Evolutionary conservation across 495 filamentous ascomycete genomes (phyloP).

Genomic region (Monascus purpureus): DNA sequence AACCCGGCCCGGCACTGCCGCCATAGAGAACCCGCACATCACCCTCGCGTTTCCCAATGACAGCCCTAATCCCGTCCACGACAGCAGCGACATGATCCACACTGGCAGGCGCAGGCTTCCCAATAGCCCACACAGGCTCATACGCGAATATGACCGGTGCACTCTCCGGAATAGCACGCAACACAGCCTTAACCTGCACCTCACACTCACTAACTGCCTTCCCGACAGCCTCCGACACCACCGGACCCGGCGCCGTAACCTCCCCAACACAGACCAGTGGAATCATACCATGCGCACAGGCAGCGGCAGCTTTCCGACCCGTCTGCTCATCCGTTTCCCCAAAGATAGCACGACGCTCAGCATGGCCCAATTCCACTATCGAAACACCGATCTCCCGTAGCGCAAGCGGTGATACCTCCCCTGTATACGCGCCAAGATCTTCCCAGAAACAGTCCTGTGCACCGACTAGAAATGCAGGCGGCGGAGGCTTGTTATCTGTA

Average conservation of each 20-base stretch:
- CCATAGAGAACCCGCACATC: slow-evolving; percentile 60
- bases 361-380: slow-evolving; percentile 68
- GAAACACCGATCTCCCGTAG: slow-evolving; percentile 49
- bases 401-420: slow-evolving; percentile 56
- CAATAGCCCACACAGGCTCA: slow-evolving; percentile 86
- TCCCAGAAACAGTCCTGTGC: slow-evolving; percentile 64
- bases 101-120: slow-evolving; percentile 53
- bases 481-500: slow-evolving; percentile 7
- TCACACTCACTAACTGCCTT: slow-evolving; percentile 50
- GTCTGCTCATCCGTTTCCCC: slow-evolving; percentile 53
- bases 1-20: slow-evolving; percentile 64
- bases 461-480: slow-evolving; percentile 43
- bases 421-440: slow-evolving; percentile 52
- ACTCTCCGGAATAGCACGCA: slow-evolving; percentile 40
- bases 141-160: slow-evolving; percentile 71
- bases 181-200: slow-evolving; percentile 45
- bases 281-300: slow-evolving; percentile 50
- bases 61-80: slow-evolving; percentile 42
- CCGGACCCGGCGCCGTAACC: slow-evolving; percentile 27
- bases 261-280: slow-evolving; percentile 77
- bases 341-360: slow-evolving; percentile 56
- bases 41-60: slow-evolving; percentile 29
- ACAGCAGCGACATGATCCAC: slow-evolving; percentile 59
- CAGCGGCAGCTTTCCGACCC: slow-evolving; percentile 52
- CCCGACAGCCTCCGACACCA: slow-evolving; percentile 38